These are phyloP conservation scores for Lycium barbarum DNA, from an alignment of 257 asterid genomes.

Conservation along the genomic window DNA sequence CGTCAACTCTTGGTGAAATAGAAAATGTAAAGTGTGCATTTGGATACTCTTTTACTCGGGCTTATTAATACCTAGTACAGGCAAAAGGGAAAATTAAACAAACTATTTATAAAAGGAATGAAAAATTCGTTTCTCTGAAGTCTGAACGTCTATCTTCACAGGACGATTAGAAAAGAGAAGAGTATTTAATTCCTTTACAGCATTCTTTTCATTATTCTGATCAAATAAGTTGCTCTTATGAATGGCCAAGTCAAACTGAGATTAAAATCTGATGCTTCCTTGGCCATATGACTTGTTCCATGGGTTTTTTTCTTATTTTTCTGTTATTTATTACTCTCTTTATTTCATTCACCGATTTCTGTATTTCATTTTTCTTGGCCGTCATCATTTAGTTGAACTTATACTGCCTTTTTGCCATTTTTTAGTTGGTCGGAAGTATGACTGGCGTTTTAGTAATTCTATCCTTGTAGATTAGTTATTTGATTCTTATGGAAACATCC, in stretches of 20 bases:
- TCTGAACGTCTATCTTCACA: not conserved
- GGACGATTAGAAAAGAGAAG: not conserved
- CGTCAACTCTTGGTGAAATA: not conserved
- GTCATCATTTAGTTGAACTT: not conserved
- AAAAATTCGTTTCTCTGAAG: not conserved
- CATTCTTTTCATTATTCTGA: not conserved
- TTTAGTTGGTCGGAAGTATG: not conserved
- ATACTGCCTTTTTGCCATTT: not conserved
- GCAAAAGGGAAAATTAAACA: not conserved
- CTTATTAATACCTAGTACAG: not conserved
- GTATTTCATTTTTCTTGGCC: not conserved
- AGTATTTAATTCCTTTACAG: not conserved
- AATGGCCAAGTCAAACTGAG: not conserved
- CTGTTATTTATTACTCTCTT: not conserved
- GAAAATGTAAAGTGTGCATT: not conserved
- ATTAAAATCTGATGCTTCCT: not conserved
- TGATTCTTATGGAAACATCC: constrained; percentile 7
- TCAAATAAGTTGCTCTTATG: constrained; percentile 8
- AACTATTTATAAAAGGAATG: not conserved
- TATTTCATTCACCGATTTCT: not conserved
- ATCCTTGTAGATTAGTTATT: constrained; percentile 1
- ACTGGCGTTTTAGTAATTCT: not conserved
- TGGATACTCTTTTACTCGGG: not conserved
- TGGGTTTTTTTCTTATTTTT: not conserved
- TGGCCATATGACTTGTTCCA: not conserved